A percentile compares a stretch with the other conserved stretches of the same genome.
phyloP scores from a whole-genome alignment of 176 grass and related monocot genomes.

The Carex kokanica region DNA sequence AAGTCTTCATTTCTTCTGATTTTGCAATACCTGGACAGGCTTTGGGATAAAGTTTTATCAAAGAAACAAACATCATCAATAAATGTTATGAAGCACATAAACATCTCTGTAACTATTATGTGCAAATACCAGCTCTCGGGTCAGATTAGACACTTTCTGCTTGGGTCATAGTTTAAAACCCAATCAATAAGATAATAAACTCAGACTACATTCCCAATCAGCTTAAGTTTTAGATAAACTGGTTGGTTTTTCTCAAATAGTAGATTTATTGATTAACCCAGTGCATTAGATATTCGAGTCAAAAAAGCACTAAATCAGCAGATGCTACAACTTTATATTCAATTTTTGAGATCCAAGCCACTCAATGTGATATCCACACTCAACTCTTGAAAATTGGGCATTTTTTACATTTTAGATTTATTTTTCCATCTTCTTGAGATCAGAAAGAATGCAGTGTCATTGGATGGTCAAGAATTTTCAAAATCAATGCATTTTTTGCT shows the following conservation, averaged over 20 bases:
- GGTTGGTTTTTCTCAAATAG: background rate
- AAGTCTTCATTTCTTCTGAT: background rate
- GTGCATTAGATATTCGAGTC: background rate
- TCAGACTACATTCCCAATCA: background rate
- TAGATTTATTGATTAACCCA: background rate
- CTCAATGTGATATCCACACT: background rate
- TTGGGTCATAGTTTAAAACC: background rate
- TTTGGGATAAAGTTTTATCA: no score
- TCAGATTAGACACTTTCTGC: background rate
- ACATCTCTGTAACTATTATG: background rate
- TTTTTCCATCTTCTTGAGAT: background rate
- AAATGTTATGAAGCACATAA: no score
- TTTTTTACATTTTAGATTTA: background rate
- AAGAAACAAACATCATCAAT: no score
- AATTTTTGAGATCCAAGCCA: background rate
- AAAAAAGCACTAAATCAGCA: background rate
- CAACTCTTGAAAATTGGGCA: background rate
- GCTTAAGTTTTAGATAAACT: background rate
- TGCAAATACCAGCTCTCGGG: background rate
- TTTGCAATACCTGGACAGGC: background rate
- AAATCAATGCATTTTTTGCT: background rate
- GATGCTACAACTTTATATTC: background rate
- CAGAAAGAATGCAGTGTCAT: background rate
- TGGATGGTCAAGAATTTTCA: background rate
- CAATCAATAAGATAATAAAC: background rate